These are phyloP conservation scores for Paratinospora sagittata DNA, from an alignment of 164 flowering plant species.

Conservation along the genomic window DNA sequence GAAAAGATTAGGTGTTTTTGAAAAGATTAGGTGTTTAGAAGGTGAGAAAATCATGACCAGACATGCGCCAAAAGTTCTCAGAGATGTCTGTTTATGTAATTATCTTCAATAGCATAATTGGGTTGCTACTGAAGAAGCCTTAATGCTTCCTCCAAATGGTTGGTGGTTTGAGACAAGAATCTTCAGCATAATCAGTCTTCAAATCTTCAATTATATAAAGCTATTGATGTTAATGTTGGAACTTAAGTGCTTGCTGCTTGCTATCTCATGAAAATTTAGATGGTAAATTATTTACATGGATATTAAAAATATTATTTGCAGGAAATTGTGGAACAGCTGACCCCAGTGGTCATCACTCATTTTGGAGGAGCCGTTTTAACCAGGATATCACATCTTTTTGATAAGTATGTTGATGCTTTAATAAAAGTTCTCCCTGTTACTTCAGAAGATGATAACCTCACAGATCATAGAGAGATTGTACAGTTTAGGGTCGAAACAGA, in stretches of 20 bases:
- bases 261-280: not conserved
- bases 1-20: not conserved
- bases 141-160: not conserved
- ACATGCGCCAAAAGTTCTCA: not conserved
- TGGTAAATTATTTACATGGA: not conserved
- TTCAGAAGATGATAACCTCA: constrained; percentile 77
- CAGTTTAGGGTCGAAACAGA: constrained; percentile 85
- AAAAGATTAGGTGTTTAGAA: not conserved
- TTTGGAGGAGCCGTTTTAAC: constrained; percentile 70
- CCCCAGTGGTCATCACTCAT: constrained; percentile 52
- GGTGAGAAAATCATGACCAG: not conserved
- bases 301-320: constrained; percentile 25
- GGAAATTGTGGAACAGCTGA: constrained; percentile 78
- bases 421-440: constrained; percentile 68
- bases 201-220: not conserved
- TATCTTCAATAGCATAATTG: not conserved
- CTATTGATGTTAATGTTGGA: too few species aligned
- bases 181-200: not conserved
- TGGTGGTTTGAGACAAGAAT: not conserved
- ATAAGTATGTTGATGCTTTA: constrained; percentile 64
- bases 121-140: not conserved
- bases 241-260: constrained; percentile 1
- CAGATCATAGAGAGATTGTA: constrained; percentile 53
- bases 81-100: not conserved
- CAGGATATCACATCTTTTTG: constrained; percentile 70